Base-by-base conservation (phyloP, 228 moss, liverwort and hornwort species). In the Sphagnum fallax region DNA sequence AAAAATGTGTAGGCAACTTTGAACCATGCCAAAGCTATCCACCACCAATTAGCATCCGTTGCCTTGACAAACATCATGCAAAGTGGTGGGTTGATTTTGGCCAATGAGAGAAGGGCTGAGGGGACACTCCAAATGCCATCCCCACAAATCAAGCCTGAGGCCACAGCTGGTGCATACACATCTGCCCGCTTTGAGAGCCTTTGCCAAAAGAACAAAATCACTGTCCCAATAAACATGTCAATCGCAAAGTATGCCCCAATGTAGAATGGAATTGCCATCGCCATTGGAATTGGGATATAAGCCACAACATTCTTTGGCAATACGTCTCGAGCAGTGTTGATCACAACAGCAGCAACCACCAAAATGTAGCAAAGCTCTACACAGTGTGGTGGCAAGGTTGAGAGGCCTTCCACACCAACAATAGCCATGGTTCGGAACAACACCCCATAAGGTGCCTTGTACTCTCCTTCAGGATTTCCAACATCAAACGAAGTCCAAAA, bases 221-320 rank as follows among this genome's bases (percentile, higher is more conserved):
- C 78, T 2, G 83, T 55, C 5, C 93, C 96, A 16, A 93, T 10
- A 48, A 93, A 92, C 96, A 97, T 97, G 77, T 97, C 96, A 4
- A 97, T 85, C 47, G 96, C 89, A 68, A 93, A 97, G 82, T 84
- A 86, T 12, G 91, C 96, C 6, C 96, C 96, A 16, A 97, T 84
- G 75, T 93, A 93, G 63, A 97, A 97, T 0, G 93, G 96, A 58
- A 93, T 91, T n/a, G 91, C 96, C 91, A 97, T 90, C 4, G 96
- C 96, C 96, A 97, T 97, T 6, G 96, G 96, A 48, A 93, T 88
- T 4, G 96, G 96, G 4, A 93, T 65, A 1, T 69, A 97, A 71
- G 82, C 70, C 4, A 82, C 16, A 14, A 81, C 67, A 13, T 73
- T 82, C 64, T 67, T 60, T 2, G 92, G 91, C 11, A 78, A 53